Evolutionary conservation across 768 basidiomycete genomes (phyloP).

Genomic region (Mycena epipterygia): DNA sequence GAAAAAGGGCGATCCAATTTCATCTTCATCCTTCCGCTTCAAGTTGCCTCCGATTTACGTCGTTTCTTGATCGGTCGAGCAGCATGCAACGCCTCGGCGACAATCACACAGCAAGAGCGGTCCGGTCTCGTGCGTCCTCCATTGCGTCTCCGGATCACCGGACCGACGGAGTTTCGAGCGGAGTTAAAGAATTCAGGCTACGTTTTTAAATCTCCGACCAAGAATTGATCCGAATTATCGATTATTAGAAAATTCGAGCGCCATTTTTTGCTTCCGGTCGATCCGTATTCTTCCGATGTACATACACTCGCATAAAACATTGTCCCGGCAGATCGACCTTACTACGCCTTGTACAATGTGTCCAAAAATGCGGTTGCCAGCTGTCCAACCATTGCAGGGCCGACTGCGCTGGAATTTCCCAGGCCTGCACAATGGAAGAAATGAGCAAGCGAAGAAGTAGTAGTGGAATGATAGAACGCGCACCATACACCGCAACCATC

Average conservation of each 20-base stretch:
- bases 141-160: neutral
- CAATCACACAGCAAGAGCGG: neutral
- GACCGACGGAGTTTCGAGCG: too few species aligned
- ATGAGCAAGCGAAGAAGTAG: neutral
- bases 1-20: neutral
- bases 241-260: neutral
- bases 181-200: too few species aligned
- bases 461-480: constrained; percentile 43
- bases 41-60: neutral
- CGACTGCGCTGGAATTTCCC: constrained; percentile 85
- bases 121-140: neutral
- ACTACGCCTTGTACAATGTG: constrained; percentile 81
- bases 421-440: constrained; percentile 63
- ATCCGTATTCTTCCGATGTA: neutral
- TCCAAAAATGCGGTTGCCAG: constrained; percentile 88
- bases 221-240: too few species aligned
- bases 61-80: neutral
- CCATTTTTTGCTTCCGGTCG: neutral
- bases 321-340: neutral
- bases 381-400: constrained; percentile 83
- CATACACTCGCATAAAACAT: constrained; percentile 7
- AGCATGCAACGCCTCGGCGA: neutral
- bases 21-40: neutral
- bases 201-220: too few species aligned
- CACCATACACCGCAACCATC: constrained; percentile 95